Conservation (phyloP, 257 asterid genomes). For the Paraleonurus japonicus region DNA sequence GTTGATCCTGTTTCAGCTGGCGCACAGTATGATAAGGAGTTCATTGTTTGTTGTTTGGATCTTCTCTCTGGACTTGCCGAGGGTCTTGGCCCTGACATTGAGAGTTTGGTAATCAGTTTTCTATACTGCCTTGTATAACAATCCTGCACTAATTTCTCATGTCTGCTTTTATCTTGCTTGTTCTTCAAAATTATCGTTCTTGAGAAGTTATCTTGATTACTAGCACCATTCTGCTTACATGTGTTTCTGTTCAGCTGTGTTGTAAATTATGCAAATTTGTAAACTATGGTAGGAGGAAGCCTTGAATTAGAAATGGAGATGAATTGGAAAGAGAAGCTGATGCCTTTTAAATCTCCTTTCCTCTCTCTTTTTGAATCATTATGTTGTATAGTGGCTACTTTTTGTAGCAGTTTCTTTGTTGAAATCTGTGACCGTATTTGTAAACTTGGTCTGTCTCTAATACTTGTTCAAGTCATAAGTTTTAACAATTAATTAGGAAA, state of each 20-base stretch:
- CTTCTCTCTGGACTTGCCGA: slow-evolving; percentile 97
- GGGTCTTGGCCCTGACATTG: slow-evolving; percentile 96
- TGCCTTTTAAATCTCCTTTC: neutral
- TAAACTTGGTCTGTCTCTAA: neutral
- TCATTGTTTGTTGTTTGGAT: slow-evolving; percentile 91
- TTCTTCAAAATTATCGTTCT: neutral
- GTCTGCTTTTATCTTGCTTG: slow-evolving; percentile 23
- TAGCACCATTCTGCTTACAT: slow-evolving; percentile 30
- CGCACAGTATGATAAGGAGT: slow-evolving; percentile 85
- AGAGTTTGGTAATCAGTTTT: slow-evolving; percentile 71
- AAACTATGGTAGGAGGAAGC: neutral
- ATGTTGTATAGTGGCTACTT: neutral
- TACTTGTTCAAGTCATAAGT: neutral
- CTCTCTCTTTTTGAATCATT: neutral
- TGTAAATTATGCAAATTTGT: neutral
- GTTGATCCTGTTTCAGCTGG: slow-evolving; percentile 84
- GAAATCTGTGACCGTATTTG: neutral
- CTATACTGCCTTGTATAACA: slow-evolving; percentile 11
- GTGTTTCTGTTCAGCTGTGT: neutral
- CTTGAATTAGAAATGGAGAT: neutral
- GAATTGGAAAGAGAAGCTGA: slow-evolving; percentile 4
- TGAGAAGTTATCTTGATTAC: neutral
- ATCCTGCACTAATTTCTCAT: slow-evolving; percentile 7
- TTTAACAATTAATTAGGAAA: neutral
- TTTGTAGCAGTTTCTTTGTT: slow-evolving; percentile 2